These are phyloP conservation scores for Pseudonitzschia pungens DNA, from an alignment of 108 stramenopile genomes.

Conservation along the genomic window DNA sequence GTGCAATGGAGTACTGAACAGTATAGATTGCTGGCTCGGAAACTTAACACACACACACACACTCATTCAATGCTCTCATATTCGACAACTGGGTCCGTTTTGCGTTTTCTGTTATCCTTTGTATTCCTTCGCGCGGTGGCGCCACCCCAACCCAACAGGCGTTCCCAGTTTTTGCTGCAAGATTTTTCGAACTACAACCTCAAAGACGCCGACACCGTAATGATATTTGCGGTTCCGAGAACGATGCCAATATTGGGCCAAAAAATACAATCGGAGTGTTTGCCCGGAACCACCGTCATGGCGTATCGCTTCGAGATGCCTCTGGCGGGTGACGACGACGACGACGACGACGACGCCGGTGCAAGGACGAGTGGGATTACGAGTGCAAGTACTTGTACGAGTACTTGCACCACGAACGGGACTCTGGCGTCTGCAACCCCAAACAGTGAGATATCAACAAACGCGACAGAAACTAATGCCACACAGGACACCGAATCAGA, in stretches of 20 bases:
- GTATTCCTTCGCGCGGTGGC: background rate
- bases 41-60: no score
- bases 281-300: conserved; percentile 55
- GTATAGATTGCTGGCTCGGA: no score
- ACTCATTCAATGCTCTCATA: no score
- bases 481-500: background rate
- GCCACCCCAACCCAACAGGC: background rate
- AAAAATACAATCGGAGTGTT: conserved; percentile 58
- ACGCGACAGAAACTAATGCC: conserved; percentile 3
- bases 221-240: conserved; percentile 79
- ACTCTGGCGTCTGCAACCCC: background rate
- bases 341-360: background rate
- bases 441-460: background rate
- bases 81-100: background rate
- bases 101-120: no score
- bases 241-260: conserved; percentile 60
- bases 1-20: no score
- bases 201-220: conserved; percentile 53
- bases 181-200: conserved; percentile 54
- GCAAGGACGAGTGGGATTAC: no score
- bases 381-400: no score
- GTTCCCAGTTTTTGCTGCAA: conserved; percentile 39
- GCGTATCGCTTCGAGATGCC: conserved; percentile 81
- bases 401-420: background rate
- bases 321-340: conserved; percentile 12